phyloP scores from a whole-genome alignment of 441 rosid genomes.

The Cnidoscolus chayamansa region DNA sequence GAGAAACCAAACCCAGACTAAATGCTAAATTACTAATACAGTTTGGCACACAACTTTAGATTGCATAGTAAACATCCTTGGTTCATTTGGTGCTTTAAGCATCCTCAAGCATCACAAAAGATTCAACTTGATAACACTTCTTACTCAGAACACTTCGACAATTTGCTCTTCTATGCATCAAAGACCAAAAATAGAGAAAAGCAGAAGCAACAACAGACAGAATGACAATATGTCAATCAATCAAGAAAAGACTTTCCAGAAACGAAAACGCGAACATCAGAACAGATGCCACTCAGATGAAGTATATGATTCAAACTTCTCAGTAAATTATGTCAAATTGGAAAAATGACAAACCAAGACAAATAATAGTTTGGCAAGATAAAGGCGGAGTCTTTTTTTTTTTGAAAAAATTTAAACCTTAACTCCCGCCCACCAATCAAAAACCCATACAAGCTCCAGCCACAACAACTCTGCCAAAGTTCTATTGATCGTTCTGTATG shows the following conservation, averaged over 20 bases:
- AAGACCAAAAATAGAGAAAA: background rate
- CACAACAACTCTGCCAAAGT: conserved; percentile 53
- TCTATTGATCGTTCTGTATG: conserved; percentile 55
- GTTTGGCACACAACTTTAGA: background rate
- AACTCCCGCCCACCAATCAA: conserved; percentile 83
- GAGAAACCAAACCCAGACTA: background rate
- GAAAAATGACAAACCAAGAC: background rate
- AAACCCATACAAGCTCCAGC: conserved; percentile 72
- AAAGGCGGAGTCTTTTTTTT: background rate
- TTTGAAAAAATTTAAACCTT: conserved; percentile 33
- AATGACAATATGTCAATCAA: conserved; percentile 3
- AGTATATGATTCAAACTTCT: background rate
- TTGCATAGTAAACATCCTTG: background rate
- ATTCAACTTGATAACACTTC: too few relatives aligned
- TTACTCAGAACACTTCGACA: too few relatives aligned
- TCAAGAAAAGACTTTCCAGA: background rate
- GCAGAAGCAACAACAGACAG: background rate
- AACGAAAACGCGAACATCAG: background rate
- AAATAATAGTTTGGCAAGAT: background rate
- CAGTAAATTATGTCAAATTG: background rate
- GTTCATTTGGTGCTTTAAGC: background rate
- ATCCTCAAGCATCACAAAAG: background rate
- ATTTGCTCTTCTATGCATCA: too few relatives aligned
- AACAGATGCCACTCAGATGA: background rate
- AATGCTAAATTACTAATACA: background rate